These are phyloP conservation scores for Ascoidea rubescens DNA, from an alignment of 805 yeast species.

Conservation along the genomic window DNA sequence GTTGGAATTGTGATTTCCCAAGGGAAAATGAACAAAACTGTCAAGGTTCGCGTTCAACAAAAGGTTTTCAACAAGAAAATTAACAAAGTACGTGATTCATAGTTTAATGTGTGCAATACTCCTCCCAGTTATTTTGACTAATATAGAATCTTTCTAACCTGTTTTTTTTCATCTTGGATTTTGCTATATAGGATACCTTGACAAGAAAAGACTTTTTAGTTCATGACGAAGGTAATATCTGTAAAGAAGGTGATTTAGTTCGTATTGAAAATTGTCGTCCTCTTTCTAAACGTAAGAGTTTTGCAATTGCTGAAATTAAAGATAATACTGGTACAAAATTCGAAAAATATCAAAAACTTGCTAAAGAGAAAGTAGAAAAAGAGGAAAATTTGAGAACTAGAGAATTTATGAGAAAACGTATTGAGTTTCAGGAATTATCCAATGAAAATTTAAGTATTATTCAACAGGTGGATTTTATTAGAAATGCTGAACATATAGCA, in stretches of 20 bases:
- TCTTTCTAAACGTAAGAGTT: constrained; percentile 64
- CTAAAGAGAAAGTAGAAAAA: constrained; percentile 47
- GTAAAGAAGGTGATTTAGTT: constrained; percentile 92
- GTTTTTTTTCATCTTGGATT: neutral
- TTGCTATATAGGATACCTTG: constrained; percentile 45
- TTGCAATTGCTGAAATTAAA: constrained; percentile 87
- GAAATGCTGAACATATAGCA: constrained; percentile 21
- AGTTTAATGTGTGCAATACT: neutral
- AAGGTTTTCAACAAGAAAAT: constrained; percentile 57
- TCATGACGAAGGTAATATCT: constrained; percentile 84
- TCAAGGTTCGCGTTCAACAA: constrained; percentile 79
- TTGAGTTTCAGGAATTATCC: constrained; percentile 15
- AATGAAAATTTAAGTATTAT: constrained; percentile 13
- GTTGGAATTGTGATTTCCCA: constrained; percentile 89
- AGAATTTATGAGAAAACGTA: constrained; percentile 39
- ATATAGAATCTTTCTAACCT: neutral
- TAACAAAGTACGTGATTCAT: constrained; percentile 28
- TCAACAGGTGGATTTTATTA: constrained; percentile 19
- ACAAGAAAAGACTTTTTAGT: constrained; percentile 76
- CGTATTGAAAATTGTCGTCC: constrained; percentile 87
- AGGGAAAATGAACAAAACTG: constrained; percentile 92
- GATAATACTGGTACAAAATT: constrained; percentile 85
- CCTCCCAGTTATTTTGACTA: neutral
- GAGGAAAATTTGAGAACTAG: constrained; percentile 49
- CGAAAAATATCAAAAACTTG: constrained; percentile 62